phyloP scores from a whole-genome alignment of 2,329 filamentous ascomycete genomes.

The Macrophomina phaseolina region DNA sequence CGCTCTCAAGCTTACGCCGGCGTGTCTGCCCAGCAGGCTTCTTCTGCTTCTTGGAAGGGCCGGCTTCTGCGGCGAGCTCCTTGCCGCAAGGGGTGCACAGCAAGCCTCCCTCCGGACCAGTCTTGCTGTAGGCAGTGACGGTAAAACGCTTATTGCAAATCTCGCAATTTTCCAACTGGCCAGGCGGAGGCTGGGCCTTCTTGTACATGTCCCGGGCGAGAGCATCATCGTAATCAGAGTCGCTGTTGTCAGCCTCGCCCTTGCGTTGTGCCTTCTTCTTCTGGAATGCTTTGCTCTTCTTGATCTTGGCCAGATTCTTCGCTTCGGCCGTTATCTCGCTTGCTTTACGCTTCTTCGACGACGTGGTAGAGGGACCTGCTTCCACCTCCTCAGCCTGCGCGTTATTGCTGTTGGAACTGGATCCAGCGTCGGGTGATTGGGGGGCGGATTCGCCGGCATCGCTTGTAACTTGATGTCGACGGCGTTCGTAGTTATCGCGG shows the following conservation, averaged over 20 bases:
- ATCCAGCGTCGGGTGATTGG: constrained; percentile 41
- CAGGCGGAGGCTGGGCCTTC: constrained; percentile 68
- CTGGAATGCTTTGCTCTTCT: constrained; percentile 57
- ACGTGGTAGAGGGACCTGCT: neutral
- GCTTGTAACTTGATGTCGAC: constrained; percentile 50
- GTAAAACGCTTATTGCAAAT: constrained; percentile 87
- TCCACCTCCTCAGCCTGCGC: constrained; percentile 53
- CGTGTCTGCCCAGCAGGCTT: constrained; percentile 64
- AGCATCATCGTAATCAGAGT: constrained; percentile 54
- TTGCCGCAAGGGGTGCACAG: constrained; percentile 83
- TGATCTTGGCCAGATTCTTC: constrained; percentile 44
- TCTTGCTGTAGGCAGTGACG: constrained; percentile 86
- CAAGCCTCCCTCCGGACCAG: constrained; percentile 82
- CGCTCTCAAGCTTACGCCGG: constrained; percentile 80
- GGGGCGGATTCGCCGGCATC: constrained; percentile 41
- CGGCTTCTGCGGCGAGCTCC: constrained; percentile 70
- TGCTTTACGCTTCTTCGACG: constrained; percentile 51
- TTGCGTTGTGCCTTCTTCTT: constrained; percentile 53
- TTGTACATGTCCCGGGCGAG: constrained; percentile 59
- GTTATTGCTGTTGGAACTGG: constrained; percentile 49
- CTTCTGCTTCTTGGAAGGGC: constrained; percentile 63
- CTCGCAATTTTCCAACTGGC: constrained; percentile 88
- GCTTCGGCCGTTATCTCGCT: constrained; percentile 25
- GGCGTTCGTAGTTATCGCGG: constrained; percentile 62
- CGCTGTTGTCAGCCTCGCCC: constrained; percentile 51